These are phyloP conservation scores for Juglanconis juglandina DNA, from an alignment of 2,329 filamentous ascomycete genomes.

Conservation along the genomic window DNA sequence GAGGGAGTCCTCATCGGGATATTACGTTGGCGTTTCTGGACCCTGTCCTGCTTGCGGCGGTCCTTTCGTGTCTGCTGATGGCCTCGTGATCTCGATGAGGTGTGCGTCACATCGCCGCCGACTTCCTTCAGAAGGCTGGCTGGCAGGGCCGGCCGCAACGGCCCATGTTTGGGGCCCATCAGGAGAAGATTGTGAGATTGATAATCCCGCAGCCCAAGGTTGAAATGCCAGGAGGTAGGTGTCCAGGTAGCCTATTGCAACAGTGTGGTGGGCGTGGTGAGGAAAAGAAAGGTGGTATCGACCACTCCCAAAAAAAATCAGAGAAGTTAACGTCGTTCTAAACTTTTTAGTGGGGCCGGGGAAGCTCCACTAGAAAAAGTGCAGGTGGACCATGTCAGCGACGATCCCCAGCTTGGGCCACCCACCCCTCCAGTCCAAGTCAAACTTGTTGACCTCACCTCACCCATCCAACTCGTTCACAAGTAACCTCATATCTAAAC, in stretches of 20 bases:
- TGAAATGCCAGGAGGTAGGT: no score
- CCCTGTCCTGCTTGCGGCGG: conserved; percentile 62
- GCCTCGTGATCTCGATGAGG: conserved; percentile 12
- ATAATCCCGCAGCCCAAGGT: background rate
- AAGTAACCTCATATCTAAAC: no score
- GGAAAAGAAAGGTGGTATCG: no score
- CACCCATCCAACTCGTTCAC: no score
- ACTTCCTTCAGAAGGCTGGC: conserved; percentile 42
- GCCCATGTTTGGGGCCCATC: conserved; percentile 7
- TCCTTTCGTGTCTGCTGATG: conserved; percentile 52
- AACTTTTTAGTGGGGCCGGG: conserved; percentile 4
- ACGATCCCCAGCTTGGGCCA: background rate
- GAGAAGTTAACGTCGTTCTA: background rate
- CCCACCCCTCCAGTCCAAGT: background rate
- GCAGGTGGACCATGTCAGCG: background rate
- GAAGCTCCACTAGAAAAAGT: background rate
- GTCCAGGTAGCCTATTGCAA: no score
- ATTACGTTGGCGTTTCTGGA: conserved; percentile 46
- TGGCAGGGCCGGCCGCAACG: conserved; percentile 36
- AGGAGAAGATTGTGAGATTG: background rate
- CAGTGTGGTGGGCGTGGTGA: no score
- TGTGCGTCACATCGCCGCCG: conserved; percentile 22
- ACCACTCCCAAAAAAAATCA: no score
- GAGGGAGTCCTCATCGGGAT: conserved; percentile 18
- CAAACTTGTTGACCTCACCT: background rate